Percentiles rank a stretch among this genome's conserved stretches.
These are phyloP conservation scores for Paragyromitra xinjiangensis DNA, from an alignment of 495 filamentous ascomycete genomes.

Conservation along the genomic window DNA sequence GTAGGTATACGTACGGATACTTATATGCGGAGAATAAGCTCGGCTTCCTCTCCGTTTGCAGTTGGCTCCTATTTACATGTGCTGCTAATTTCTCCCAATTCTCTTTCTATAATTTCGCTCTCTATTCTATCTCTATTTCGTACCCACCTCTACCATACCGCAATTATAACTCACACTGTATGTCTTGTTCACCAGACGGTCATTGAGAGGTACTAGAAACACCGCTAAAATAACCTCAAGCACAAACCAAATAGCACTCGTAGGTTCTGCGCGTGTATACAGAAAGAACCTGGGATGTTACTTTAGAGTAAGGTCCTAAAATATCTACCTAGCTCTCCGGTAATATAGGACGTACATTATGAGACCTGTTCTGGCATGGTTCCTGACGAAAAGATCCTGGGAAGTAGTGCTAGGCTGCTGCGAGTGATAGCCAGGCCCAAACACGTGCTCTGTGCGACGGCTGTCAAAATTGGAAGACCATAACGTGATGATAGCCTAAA, in stretches of 20 bases:
- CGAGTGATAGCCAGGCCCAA: constrained; percentile 46
- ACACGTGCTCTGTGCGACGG: constrained; percentile 49
- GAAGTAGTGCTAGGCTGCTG: constrained; percentile 19
- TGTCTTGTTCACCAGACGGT: constrained; percentile 7
- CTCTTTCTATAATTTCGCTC: neutral
- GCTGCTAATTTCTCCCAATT: neutral
- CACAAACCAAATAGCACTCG: constrained; percentile 16
- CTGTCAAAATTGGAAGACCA: constrained; percentile 21
- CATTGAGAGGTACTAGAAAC: neutral
- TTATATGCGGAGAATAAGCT: neutral
- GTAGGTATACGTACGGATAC: constrained; percentile 10
- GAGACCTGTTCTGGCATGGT: constrained; percentile 35
- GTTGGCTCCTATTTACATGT: constrained; percentile 7
- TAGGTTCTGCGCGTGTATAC: constrained; percentile 1
- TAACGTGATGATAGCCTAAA: constrained; percentile 39
- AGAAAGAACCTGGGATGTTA: constrained; percentile 32
- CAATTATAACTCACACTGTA: constrained; percentile 34
- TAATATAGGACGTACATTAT: constrained; percentile 40
- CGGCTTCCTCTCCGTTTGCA: neutral
- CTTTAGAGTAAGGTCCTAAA: constrained; percentile 47
- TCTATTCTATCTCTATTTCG: constrained; percentile 2
- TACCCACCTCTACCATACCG: constrained; percentile 13
- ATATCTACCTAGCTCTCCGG: constrained; percentile 38
- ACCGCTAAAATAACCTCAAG: constrained; percentile 18
- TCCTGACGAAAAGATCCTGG: constrained; percentile 32